Percentiles rank a stretch among this genome's conserved stretches.
These are phyloP conservation scores for Lipomyces chichibuensis DNA, from an alignment of 805 yeast species.

Conservation along the genomic window DNA sequence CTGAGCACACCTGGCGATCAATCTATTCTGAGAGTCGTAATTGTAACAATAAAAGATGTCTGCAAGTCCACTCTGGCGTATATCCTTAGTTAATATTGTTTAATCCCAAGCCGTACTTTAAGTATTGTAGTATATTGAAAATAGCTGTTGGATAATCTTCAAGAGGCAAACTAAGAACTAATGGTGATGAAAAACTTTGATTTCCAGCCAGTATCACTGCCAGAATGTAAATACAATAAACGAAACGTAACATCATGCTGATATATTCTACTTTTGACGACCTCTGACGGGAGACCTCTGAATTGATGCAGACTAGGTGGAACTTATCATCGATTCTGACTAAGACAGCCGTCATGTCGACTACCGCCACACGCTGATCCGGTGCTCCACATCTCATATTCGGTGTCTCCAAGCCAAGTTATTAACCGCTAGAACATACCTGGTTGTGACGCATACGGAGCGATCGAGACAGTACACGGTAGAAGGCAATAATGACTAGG, in stretches of 20 bases:
- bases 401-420: not conserved
- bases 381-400: not conserved
- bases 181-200: not conserved
- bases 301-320: not conserved
- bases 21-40: not conserved
- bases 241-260: not conserved
- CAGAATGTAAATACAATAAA: not conserved
- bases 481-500: not conserved
- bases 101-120: not conserved
- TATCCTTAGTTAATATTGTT: not conserved
- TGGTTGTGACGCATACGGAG: not conserved
- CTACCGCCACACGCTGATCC: not conserved
- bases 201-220: not conserved
- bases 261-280: not conserved
- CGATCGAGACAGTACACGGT: not conserved
- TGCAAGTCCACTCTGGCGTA: not conserved
- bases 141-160: not conserved
- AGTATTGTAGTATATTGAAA: not conserved
- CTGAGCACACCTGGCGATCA: not conserved
- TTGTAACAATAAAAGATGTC: no score
- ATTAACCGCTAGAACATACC: not conserved
- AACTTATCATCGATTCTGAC: not conserved
- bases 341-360: not conserved
- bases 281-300: not conserved
- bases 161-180: not conserved